phyloP scores from a whole-genome alignment of 129 eudicot genomes.

The Artemisia argyi region DNA sequence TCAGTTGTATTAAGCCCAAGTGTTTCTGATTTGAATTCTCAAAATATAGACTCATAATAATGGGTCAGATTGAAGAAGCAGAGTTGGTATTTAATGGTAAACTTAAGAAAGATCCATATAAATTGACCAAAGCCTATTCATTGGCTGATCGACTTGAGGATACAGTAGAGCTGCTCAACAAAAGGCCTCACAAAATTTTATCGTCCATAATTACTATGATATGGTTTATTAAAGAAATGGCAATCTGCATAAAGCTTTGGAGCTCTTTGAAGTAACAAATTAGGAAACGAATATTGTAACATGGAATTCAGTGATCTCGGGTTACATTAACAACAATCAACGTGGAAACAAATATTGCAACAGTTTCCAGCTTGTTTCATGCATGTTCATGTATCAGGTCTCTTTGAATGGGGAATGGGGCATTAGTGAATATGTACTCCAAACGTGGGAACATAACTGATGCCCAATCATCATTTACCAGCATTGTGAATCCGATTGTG shows the following conservation, averaged over 20 bases:
- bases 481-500: slow-evolving; percentile 56
- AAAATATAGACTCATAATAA: slow-evolving; percentile 38
- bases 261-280: slow-evolving; percentile 55
- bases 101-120: slow-evolving; percentile 43
- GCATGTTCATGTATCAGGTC: slow-evolving; percentile 72
- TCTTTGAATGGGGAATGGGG: slow-evolving; percentile 55
- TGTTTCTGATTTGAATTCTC: slow-evolving; percentile 36
- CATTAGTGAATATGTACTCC: slow-evolving; percentile 72
- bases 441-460: slow-evolving; percentile 67
- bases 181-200: slow-evolving; percentile 50
- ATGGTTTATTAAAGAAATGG: slow-evolving; percentile 48
- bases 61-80: slow-evolving; percentile 59
- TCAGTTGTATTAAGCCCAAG: slow-evolving; percentile 36
- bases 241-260: slow-evolving; percentile 58
- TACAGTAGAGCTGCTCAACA: slow-evolving; percentile 45
- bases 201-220: slow-evolving; percentile 62
- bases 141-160: slow-evolving; percentile 49
- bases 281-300: slow-evolving; percentile 52
- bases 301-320: slow-evolving; percentile 84
- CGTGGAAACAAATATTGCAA: slow-evolving; percentile 68
- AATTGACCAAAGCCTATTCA: slow-evolving; percentile 63
- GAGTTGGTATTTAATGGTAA: slow-evolving; percentile 44
- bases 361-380: slow-evolving; percentile 57
- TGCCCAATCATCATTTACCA: slow-evolving; percentile 48
- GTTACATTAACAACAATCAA: slow-evolving; percentile 54